Conservation (phyloP, 805 yeast genomes). For the Candida sithepensis region DNA sequence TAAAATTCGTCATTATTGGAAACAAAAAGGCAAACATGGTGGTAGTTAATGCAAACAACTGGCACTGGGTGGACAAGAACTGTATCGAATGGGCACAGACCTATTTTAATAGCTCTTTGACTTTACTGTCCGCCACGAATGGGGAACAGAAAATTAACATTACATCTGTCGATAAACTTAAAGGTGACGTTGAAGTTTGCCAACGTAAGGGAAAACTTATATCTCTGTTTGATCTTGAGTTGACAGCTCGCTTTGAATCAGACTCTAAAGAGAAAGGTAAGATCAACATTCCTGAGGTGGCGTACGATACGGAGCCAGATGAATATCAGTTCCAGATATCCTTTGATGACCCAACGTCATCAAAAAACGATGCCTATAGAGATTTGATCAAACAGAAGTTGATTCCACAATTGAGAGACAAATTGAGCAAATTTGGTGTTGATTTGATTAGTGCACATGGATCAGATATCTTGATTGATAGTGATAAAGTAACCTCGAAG, state of each 20-base stretch:
- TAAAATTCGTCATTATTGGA: too few species aligned
- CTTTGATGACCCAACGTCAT: constrained; percentile 51
- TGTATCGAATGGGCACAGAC: constrained; percentile 87
- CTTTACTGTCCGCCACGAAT: constrained; percentile 40
- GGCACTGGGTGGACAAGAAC: constrained; percentile 99
- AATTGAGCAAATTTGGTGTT: constrained; percentile 63
- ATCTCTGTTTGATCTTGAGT: constrained; percentile 77
- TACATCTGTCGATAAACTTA: constrained; percentile 53
- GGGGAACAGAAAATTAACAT: constrained; percentile 35
- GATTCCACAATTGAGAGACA: constrained; percentile 65
- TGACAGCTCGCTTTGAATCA: constrained; percentile 60
- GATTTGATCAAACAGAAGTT: constrained; percentile 45
- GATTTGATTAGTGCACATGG: constrained; percentile 77
- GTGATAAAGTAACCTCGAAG: constrained; percentile 55
- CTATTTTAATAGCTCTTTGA: constrained; percentile 64
- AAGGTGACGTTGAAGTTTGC: constrained; percentile 95
- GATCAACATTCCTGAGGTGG: constrained; percentile 84
- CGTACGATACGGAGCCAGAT: constrained; percentile 83
- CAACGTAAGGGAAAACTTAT: constrained; percentile 97
- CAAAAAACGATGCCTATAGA: constrained; percentile 48
- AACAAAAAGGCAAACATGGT: constrained; percentile 52
- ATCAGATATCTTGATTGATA: constrained; percentile 81
- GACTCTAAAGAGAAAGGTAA: constrained; percentile 49
- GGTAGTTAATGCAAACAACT: constrained; percentile 93
- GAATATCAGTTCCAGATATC: constrained; percentile 83